These are phyloP conservation scores for Astrothelium subdiscretum DNA, from an alignment of 495 filamentous ascomycete species.

Conservation along the genomic window DNA sequence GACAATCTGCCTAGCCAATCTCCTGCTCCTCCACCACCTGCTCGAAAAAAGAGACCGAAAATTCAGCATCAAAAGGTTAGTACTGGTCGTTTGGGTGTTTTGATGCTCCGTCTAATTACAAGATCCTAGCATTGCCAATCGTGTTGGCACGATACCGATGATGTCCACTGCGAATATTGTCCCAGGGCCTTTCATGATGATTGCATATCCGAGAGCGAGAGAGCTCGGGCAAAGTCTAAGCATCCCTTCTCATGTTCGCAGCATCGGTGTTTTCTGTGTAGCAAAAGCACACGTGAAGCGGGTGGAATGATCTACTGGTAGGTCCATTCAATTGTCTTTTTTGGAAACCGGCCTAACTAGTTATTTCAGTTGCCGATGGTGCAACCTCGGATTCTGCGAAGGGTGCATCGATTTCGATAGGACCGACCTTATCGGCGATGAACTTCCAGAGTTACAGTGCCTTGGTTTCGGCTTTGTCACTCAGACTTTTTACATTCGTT, in stretches of 20 bases:
- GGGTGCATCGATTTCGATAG: slow-evolving; percentile 48
- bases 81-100: not conserved
- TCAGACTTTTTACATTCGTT: slow-evolving; percentile 43
- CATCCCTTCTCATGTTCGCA: slow-evolving; percentile 44
- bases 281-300: slow-evolving; percentile 41
- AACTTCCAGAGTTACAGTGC: slow-evolving; percentile 38
- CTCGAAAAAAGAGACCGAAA: slow-evolving; percentile 30
- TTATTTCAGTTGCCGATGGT: slow-evolving; percentile 36
- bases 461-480: slow-evolving; percentile 32
- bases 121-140: slow-evolving; percentile 38
- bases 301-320: slow-evolving; percentile 47
- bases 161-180: slow-evolving; percentile 41
- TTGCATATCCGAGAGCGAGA: slow-evolving; percentile 36
- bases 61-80: slow-evolving; percentile 40
- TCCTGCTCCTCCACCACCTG: slow-evolving; percentile 36
- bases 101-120: not conserved
- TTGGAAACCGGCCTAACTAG: not conserved
- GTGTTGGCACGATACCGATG: slow-evolving; percentile 39
- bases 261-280: slow-evolving; percentile 45
- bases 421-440: slow-evolving; percentile 41
- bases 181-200: slow-evolving; percentile 44
- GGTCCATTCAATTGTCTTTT: not conserved
- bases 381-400: slow-evolving; percentile 48
- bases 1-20: slow-evolving; percentile 39
- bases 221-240: slow-evolving; percentile 26